These are phyloP conservation scores for Bipolaris oryzae DNA, from an alignment of 2,329 filamentous ascomycete genomes.

Conservation along the genomic window DNA sequence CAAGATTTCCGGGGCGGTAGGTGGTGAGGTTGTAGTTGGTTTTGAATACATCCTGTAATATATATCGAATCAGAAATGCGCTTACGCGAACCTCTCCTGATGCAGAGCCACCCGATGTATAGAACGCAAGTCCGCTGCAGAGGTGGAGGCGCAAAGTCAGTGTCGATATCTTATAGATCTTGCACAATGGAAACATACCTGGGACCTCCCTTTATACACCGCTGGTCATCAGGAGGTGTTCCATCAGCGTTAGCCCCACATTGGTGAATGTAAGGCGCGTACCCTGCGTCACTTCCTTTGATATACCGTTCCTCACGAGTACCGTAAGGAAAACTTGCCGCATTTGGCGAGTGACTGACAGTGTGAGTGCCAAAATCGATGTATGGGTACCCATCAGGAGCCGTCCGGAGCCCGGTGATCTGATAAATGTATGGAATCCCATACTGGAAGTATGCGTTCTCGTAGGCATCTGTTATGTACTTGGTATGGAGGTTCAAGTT, in stretches of 20 bases:
- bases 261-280: slow-evolving; percentile 9
- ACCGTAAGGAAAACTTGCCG: slow-evolving; percentile 6
- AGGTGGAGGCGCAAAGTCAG: not conserved
- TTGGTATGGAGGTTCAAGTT: slow-evolving; percentile 16
- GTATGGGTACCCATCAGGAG: slow-evolving; percentile 10
- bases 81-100: slow-evolving; percentile 15
- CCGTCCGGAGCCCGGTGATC: slow-evolving; percentile 10
- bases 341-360: slow-evolving; percentile 16
- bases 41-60: slow-evolving; percentile 10
- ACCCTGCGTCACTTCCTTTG: slow-evolving; percentile 5
- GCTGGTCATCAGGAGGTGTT: not conserved
- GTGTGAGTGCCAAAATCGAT: slow-evolving; percentile 16
- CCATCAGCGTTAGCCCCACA: slow-evolving; percentile 11
- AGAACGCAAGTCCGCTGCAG: slow-evolving; percentile 9
- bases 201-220: slow-evolving; percentile 10
- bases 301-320: slow-evolving; percentile 6
- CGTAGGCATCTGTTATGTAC: slow-evolving; percentile 13
- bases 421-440: slow-evolving; percentile 15
- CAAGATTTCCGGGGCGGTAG: slow-evolving; percentile 14
- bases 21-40: slow-evolving; percentile 13
- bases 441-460: slow-evolving; percentile 16
- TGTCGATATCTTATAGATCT: not conserved
- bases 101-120: slow-evolving; percentile 8
- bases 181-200: not conserved
- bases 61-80: slow-evolving; percentile 8